Conservation (phyloP, 2,329 filamentous ascomycete genomes). For the Paracamarosporium sp. region DNA sequence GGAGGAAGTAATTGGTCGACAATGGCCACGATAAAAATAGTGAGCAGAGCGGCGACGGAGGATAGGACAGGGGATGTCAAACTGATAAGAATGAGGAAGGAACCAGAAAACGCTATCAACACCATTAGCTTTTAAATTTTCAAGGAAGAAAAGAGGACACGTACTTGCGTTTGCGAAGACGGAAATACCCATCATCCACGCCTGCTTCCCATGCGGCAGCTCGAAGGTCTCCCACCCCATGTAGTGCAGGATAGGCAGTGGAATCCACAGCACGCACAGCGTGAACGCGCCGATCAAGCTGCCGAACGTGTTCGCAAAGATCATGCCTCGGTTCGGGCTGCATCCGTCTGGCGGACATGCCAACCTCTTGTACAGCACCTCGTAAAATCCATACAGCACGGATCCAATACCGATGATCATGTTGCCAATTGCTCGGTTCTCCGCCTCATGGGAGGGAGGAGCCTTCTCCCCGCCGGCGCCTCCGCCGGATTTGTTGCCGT, state of each 20-base stretch:
- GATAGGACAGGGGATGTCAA: conserved; percentile 91
- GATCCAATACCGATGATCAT: conserved; percentile 89
- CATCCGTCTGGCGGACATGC: conserved; percentile 93
- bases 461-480: conserved; percentile 58
- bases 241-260: conserved; percentile 82
- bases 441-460: conserved; percentile 60
- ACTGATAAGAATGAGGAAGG: conserved; percentile 90
- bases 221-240: conserved; percentile 82
- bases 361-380: conserved; percentile 92
- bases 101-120: conserved; percentile 76
- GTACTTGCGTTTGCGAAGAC: conserved; percentile 85
- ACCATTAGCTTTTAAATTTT: conserved; percentile 13
- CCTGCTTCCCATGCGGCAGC: conserved; percentile 78
- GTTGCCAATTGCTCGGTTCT: conserved; percentile 81
- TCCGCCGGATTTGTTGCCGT: conserved; percentile 62
- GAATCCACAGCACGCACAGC: conserved; percentile 86
- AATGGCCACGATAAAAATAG: conserved; percentile 94
- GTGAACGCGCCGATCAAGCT: conserved; percentile 88
- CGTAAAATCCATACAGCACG: conserved; percentile 94
- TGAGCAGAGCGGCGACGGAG: conserved; percentile 89
- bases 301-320: conserved; percentile 94
- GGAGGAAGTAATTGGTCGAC: conserved; percentile 84
- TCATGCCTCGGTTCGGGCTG: conserved; percentile 84
- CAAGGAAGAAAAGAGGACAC: conserved; percentile 35
- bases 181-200: conserved; percentile 79